These are phyloP conservation scores for Wallemia mellicola DNA, from an alignment of 1,284 basidiomycete species.

Conservation along the genomic window DNA sequence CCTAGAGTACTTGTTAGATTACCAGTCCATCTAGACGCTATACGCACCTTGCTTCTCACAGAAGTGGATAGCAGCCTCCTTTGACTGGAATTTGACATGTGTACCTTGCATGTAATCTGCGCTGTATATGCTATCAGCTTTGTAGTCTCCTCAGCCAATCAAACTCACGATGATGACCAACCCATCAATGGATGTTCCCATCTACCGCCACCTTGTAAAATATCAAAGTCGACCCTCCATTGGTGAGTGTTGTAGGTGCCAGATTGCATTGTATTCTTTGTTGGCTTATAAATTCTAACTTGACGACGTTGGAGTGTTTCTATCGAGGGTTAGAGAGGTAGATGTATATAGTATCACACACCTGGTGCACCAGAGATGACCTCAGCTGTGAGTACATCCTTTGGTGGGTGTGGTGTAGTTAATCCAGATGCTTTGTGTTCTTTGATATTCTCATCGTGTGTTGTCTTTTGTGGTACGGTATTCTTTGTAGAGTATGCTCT, in stretches of 20 bases:
- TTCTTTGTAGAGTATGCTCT: neutral
- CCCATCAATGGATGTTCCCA: constrained; percentile 99
- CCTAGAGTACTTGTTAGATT: constrained; percentile 4
- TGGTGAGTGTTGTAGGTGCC: constrained; percentile 55
- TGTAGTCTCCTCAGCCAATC: neutral
- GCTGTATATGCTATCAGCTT: constrained; percentile 17
- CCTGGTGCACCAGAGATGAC: constrained; percentile 46
- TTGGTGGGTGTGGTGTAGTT: constrained; percentile 5
- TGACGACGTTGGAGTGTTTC: constrained; percentile 47
- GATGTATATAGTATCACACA: constrained; percentile 15
- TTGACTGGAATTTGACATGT: constrained; percentile 52
- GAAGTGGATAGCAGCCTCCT: constrained; percentile 80
- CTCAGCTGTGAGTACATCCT: constrained; percentile 38
- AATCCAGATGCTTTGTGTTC: neutral
- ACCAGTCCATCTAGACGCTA: no score
- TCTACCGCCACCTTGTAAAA: constrained; percentile 52
- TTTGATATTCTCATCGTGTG: neutral
- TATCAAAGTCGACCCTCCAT: constrained; percentile 91
- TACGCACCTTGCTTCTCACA: constrained; percentile 57
- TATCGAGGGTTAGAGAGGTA: constrained; percentile 18
- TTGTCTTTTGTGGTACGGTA: neutral
- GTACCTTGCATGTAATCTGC: constrained; percentile 96
- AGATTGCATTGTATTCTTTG: constrained; percentile 84
- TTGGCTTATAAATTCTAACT: constrained; percentile 77
- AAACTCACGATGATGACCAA: constrained; percentile 62